Evolutionary conservation across 257 asterid genomes (phyloP).

Genomic region (Marsdenia floribunda): DNA sequence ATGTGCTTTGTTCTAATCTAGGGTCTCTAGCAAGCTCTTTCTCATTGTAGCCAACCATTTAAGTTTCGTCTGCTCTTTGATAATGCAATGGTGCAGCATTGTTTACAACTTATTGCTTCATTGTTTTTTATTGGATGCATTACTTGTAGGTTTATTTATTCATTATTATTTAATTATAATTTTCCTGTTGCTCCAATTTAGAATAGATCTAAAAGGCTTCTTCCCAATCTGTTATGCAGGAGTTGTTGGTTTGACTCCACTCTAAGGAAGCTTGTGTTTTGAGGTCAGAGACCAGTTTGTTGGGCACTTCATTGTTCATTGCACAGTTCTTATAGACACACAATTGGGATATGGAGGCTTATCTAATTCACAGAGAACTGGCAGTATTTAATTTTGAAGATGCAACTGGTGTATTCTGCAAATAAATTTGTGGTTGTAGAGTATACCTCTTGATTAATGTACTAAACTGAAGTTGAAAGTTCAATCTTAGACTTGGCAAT

Average conservation of each 20-base stretch:
- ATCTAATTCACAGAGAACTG: neutral
- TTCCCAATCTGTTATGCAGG: conserved; percentile 30
- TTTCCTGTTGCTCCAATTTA: too few species aligned
- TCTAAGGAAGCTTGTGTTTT: conserved; percentile 25
- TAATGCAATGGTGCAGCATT: neutral
- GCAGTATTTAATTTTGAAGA: conserved; percentile 4
- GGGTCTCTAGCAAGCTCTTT: neutral
- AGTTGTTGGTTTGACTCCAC: conserved; percentile 85
- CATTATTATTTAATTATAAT: neutral
- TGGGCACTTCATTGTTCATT: neutral
- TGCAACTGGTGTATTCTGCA: neutral
- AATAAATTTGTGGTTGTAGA: conserved; percentile 14
- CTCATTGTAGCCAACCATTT: neutral
- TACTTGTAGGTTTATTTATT: neutral
- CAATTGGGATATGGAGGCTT: conserved; percentile 1
- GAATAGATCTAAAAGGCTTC: neutral
- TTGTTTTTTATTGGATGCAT: neutral
- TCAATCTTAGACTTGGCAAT: neutral
- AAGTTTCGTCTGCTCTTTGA: neutral
- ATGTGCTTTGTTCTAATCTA: neutral
- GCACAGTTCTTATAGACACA: neutral
- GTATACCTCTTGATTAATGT: neutral
- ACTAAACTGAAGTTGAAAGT: neutral
- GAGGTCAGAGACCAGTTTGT: neutral
- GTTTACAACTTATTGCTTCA: neutral